Percentiles rank a stretch among this genome's conserved stretches.
These are phyloP conservation scores for Dryas alaskensis DNA, from an alignment of 306 rosid genomes.

Conservation along the genomic window DNA sequence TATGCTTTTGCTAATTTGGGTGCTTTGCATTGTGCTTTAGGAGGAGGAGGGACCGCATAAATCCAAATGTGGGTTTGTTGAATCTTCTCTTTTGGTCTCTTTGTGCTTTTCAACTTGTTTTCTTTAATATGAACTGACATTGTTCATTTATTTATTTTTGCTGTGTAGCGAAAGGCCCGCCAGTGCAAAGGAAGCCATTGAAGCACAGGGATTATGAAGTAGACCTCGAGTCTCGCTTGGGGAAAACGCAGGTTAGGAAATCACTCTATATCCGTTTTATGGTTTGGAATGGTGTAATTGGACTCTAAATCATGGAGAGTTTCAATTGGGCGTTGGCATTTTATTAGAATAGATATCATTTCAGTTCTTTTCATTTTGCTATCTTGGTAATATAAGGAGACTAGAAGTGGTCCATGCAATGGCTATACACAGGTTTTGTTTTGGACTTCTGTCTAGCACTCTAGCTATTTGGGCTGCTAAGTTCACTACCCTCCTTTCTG, in stretches of 20 bases:
- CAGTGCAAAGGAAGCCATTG: slow-evolving; percentile 85
- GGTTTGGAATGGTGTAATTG: not conserved
- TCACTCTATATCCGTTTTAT: too few species aligned
- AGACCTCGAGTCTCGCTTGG: slow-evolving; percentile 91
- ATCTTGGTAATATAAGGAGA: too few species aligned
- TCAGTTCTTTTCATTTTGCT: too few species aligned
- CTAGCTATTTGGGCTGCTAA: too few species aligned
- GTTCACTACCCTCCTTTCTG: too few species aligned
- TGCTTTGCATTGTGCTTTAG: slow-evolving; percentile 32
- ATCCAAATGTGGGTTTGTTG: slow-evolving; percentile 57
- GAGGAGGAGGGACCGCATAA: slow-evolving; percentile 54
- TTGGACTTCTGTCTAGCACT: too few species aligned
- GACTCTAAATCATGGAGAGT: too few species aligned
- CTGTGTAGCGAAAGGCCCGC: slow-evolving; percentile 72
- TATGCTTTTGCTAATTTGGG: not conserved
- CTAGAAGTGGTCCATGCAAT: too few species aligned
- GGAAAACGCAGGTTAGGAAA: slow-evolving; percentile 76
- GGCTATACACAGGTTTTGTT: too few species aligned
- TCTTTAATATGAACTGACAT: not conserved
- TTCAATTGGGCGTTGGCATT: too few species aligned
- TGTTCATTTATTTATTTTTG: not conserved
- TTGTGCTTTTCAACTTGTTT: not conserved
- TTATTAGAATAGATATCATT: too few species aligned
- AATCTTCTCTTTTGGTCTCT: not conserved
- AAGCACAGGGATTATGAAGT: slow-evolving; percentile 97